Evolutionary conservation across 2,329 filamentous ascomycete species (phyloP), one percentile per base, ranked within the genome.

Genomic region (Fusarium sp.): DNA sequence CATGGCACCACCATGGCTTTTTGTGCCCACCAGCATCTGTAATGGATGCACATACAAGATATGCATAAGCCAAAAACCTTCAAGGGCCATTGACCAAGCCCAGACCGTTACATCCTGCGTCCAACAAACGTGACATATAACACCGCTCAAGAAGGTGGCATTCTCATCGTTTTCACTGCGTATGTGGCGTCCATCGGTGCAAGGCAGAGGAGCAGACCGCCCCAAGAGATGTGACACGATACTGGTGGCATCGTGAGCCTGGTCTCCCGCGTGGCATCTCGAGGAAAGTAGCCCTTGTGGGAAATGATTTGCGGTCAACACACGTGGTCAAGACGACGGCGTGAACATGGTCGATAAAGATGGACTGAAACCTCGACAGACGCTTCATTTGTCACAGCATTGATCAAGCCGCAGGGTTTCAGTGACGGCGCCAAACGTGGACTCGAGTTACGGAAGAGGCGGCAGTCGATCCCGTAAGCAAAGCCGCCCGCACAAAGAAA

Each of bases 241-340:
- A 27, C 17, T 38, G 35, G 55, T 31, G 49, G 62, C 58, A 64
- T 42, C 51, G 57, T 46, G 38, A 56, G 49, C 70, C 71, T 53
- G 63, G 61, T 42, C 62, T 69, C 67, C 62, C 71, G 71, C 71
- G 64, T 73, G 71, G 71, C 67, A 71, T 58, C 17, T 27, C 24
- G 38, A 68, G 40, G 57, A 51, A 61, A 69, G 46, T 57, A 69
- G 24, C 71, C 64, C 22, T 38, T 24, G 29, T 44, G 36, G 44
- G 71, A 20, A 62, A 62, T 49, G 70, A 68, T 73, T 31, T 29
- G 64, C 61, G 60, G 46, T 64, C 42, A 11, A 59, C 63, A 56
- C 71, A 73, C 71, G 71, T 73, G 71, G 71, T 64, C 20, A 29
- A 53, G 36, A 31, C 36, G 35, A 62, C 35, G 36, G 57, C 57